Conservation (phyloP, 2,329 filamentous ascomycete species). For the Verticillium albo-atrum region DNA sequence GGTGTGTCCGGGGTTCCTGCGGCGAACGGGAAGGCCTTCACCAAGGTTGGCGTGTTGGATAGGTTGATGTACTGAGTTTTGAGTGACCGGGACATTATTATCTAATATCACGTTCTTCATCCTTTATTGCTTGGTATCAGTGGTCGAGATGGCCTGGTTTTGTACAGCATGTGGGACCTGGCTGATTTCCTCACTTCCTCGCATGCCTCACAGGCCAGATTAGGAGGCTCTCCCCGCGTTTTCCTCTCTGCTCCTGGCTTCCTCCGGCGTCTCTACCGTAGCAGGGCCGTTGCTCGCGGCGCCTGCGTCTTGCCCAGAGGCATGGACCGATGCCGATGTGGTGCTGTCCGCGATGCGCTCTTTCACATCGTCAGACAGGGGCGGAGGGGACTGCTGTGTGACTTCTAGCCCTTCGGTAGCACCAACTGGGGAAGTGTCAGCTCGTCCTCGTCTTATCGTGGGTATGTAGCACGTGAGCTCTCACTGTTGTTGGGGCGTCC, state of each 20-base stretch:
- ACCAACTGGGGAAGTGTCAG: conserved; percentile 28
- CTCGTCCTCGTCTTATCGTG: neutral
- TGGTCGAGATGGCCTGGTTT: no score
- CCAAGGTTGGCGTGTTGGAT: no score
- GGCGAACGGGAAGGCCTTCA: no score
- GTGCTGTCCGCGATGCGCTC: conserved; percentile 30
- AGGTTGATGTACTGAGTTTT: no score
- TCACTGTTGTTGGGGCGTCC: conserved; percentile 42
- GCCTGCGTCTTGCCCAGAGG: conserved; percentile 30
- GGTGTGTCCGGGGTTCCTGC: no score
- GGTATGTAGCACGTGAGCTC: conserved; percentile 8
- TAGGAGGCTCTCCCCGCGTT: neutral
- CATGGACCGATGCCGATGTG: conserved; percentile 19
- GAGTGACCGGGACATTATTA: no score
- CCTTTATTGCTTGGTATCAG: no score
- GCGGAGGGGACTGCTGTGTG: conserved; percentile 33
- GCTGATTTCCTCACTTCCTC: neutral
- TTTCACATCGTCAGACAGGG: conserved; percentile 35
- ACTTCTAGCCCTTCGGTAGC: conserved; percentile 33
- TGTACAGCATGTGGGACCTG: no score
- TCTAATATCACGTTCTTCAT: conserved; percentile 4
- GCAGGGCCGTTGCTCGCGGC: conserved; percentile 24
- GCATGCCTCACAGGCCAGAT: conserved; percentile 29
- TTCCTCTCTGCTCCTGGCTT: conserved; percentile 43
- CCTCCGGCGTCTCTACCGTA: conserved; percentile 48